These are phyloP conservation scores for Kitagawia praeruptora DNA, from an alignment of 129 eudicot genomes.

Conservation along the genomic window DNA sequence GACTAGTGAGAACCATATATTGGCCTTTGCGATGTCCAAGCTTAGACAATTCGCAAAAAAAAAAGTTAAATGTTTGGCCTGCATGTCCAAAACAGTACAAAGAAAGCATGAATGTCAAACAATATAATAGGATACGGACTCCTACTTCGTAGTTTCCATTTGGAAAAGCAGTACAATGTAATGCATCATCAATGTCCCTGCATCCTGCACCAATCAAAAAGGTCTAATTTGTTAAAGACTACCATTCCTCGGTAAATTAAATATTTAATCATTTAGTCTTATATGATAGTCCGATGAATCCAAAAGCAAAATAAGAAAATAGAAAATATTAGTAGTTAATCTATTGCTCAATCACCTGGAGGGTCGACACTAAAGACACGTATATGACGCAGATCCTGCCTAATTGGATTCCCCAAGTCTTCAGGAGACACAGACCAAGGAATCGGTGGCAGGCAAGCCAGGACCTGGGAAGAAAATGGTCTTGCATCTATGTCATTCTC, in stretches of 20 bases:
- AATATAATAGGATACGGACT: slow-evolving; percentile 75
- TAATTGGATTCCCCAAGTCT: slow-evolving; percentile 72
- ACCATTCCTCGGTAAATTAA: background rate
- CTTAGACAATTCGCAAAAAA: background rate
- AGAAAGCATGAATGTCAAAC: background rate
- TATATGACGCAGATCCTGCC: slow-evolving; percentile 83
- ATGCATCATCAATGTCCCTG: slow-evolving; percentile 96
- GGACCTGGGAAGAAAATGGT: slow-evolving; percentile 88
- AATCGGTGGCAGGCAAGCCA: slow-evolving; percentile 89
- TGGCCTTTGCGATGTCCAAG: background rate
- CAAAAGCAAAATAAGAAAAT: background rate
- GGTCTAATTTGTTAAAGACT: background rate
- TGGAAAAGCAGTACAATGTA: slow-evolving; percentile 80
- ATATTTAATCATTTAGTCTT: background rate
- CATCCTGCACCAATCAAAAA: slow-evolving; percentile 61
- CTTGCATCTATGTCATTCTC: slow-evolving; percentile 93
- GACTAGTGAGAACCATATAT: background rate
- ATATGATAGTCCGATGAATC: background rate
- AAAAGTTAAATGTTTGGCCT: too few relatives aligned
- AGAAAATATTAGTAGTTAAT: background rate
- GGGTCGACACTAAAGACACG: slow-evolving; percentile 97
- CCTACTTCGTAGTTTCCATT: slow-evolving; percentile 94
- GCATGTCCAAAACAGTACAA: background rate
- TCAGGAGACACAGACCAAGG: slow-evolving; percentile 90
- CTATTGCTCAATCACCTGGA: slow-evolving; percentile 47